phyloP scores from a whole-genome alignment of 2,329 filamentous ascomycete species.

The Westerdykella sp. region DNA sequence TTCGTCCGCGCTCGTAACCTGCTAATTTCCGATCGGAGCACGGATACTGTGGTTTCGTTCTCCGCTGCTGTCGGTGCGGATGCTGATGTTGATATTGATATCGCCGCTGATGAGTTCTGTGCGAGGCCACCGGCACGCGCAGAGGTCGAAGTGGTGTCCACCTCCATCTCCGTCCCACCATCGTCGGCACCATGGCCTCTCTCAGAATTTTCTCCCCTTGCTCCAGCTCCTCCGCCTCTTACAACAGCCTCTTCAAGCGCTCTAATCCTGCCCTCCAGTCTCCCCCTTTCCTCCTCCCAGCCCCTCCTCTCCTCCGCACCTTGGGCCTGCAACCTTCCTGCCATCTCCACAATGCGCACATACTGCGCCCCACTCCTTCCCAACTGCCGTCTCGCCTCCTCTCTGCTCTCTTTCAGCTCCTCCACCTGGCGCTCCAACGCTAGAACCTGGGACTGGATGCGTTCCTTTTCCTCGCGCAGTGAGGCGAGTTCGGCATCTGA shows the following conservation, averaged over 20 bases:
- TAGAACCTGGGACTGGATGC: slow-evolving; percentile 43
- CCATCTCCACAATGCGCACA: slow-evolving; percentile 48
- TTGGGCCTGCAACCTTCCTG: slow-evolving; percentile 41
- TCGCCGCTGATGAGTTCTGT: neutral
- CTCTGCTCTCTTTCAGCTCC: slow-evolving; percentile 44
- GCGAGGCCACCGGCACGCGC: neutral
- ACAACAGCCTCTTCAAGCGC: slow-evolving; percentile 34
- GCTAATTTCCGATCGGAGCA: slow-evolving; percentile 26
- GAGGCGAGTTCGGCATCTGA: slow-evolving; percentile 42
- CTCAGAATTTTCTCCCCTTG: slow-evolving; percentile 1
- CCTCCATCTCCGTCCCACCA: neutral
- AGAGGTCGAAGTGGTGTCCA: neutral
- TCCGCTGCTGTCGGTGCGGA: too few relatives aligned
- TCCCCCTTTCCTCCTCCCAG: slow-evolving; percentile 37
- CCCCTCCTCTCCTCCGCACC: slow-evolving; percentile 39
- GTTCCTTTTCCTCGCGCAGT: slow-evolving; percentile 47
- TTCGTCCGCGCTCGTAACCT: slow-evolving; percentile 26
- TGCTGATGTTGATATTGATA: slow-evolving; percentile 6
- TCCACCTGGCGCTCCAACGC: slow-evolving; percentile 46
- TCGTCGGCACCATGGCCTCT: neutral
- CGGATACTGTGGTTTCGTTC: slow-evolving; percentile 21
- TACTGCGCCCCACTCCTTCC: slow-evolving; percentile 45
- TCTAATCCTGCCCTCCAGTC: slow-evolving; percentile 32
- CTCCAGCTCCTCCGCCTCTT: slow-evolving; percentile 8
- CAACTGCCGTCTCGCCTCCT: slow-evolving; percentile 41